phyloP scores from a whole-genome alignment of 441 rosid genomes.

The Metrosideros polymorpha region DNA sequence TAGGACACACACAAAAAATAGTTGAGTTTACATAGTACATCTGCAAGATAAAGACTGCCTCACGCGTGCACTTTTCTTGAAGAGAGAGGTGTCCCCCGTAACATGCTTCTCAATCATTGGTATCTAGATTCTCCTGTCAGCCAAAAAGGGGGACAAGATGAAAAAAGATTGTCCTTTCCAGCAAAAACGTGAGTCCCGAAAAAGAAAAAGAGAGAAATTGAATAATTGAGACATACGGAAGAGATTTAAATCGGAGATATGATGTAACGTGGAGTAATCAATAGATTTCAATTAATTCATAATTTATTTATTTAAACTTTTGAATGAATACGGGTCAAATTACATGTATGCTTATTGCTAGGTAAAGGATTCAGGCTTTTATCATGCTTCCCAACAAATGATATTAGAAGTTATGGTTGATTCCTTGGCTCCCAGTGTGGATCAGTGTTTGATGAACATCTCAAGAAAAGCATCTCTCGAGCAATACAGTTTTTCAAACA shows the following conservation, averaged over 20 bases:
- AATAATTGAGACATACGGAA: neutral
- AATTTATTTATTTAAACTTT: neutral
- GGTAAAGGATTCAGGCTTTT: neutral
- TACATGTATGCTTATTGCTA: neutral
- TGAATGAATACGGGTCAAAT: neutral
- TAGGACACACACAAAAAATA: neutral
- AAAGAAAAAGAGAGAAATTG: neutral
- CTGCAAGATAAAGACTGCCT: neutral
- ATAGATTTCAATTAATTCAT: too few species aligned
- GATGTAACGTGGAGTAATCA: neutral
- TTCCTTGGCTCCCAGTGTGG: neutral
- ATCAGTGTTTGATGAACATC: neutral
- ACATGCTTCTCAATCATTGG: neutral
- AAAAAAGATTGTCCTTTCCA: neutral
- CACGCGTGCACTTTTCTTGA: neutral
- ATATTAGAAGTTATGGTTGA: neutral
- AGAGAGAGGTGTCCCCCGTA: neutral
- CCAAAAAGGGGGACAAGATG: neutral
- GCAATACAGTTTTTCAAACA: neutral
- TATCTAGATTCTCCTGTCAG: neutral
- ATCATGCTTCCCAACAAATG: neutral
- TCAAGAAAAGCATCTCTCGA: neutral
- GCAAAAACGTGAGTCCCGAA: neutral
- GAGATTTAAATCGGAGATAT: neutral
- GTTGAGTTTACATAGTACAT: neutral